Conservation (phyloP, 805 yeast genomes). For the Starmerella davenportii region DNA sequence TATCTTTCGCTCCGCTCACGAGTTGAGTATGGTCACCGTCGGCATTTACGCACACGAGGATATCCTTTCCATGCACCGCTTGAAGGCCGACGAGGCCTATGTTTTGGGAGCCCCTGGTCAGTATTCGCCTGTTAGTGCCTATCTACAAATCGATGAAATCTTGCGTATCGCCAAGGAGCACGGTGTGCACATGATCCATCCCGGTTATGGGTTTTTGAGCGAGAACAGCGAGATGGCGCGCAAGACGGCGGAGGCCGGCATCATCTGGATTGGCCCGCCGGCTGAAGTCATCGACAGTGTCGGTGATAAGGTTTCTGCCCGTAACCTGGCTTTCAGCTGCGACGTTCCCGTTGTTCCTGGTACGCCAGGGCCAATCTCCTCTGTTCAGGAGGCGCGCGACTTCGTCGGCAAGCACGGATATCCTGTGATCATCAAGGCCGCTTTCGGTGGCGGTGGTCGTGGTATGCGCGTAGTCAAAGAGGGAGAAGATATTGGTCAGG, state of each 20-base stretch:
- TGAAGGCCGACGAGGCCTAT: conserved; percentile 87
- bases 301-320: conserved; percentile 93
- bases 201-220: conserved; percentile 79
- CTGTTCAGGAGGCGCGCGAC: conserved; percentile 54
- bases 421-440: conserved; percentile 96
- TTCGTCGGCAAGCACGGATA: conserved; percentile 75
- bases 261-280: conserved; percentile 92
- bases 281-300: conserved; percentile 76
- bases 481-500: conserved; percentile 83
- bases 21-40: conserved; percentile 88
- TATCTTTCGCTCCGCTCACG: conserved; percentile 94
- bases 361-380: conserved; percentile 88
- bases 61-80: conserved; percentile 79
- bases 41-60: conserved; percentile 96
- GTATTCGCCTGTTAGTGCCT: conserved; percentile 89
- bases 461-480: conserved; percentile 99
- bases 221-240: conserved; percentile 88
- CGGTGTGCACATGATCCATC: conserved; percentile 72
- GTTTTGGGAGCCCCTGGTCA: conserved; percentile 80
- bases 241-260: conserved; percentile 77
- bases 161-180: conserved; percentile 66
- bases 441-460: conserved; percentile 99
- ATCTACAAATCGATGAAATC: conserved; percentile 87
- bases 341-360: conserved; percentile 93
- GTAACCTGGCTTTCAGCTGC: conserved; percentile 64